Evolutionary conservation across 192 early-diverging fungal species (phyloP).

Genomic region (Umbelopsis sp.): DNA sequence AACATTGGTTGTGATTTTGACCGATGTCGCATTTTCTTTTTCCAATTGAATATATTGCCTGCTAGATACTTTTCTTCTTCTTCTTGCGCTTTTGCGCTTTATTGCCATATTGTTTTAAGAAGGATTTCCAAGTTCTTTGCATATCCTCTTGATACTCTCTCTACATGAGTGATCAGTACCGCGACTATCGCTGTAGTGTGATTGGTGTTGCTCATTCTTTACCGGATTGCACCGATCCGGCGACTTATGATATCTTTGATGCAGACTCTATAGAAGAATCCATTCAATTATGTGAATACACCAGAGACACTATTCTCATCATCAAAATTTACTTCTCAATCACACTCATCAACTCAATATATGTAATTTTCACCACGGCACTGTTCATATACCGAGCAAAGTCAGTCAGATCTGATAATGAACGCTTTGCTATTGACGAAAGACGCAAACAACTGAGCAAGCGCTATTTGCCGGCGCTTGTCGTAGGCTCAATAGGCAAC

Average conservation of each 20-base stretch:
- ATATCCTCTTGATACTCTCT: not conserved
- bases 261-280: not conserved
- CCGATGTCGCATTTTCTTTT: not conserved
- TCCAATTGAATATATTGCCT: not conserved
- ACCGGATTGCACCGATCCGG: not conserved
- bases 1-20: constrained; percentile 7
- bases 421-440: not conserved
- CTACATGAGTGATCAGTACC: not conserved
- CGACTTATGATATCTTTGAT: not conserved
- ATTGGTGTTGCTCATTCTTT: not conserved
- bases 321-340: constrained; percentile 11
- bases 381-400: constrained; percentile 7
- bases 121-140: not conserved
- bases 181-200: not conserved
- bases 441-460: constrained; percentile 16
- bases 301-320: not conserved
- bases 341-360: constrained; percentile 3
- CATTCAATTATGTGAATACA: not conserved
- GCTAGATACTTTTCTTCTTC: not conserved
- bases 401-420: not conserved
- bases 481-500: constrained; percentile 22
- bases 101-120: not conserved
- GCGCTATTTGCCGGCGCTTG: constrained; percentile 12
- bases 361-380: constrained; percentile 15
- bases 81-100: not conserved